Evolutionary conservation across 2,329 filamentous ascomycete genomes (phyloP), one percentile per base, ranked within the genome.

Genomic region (Keithomyces neogunnii): DNA sequence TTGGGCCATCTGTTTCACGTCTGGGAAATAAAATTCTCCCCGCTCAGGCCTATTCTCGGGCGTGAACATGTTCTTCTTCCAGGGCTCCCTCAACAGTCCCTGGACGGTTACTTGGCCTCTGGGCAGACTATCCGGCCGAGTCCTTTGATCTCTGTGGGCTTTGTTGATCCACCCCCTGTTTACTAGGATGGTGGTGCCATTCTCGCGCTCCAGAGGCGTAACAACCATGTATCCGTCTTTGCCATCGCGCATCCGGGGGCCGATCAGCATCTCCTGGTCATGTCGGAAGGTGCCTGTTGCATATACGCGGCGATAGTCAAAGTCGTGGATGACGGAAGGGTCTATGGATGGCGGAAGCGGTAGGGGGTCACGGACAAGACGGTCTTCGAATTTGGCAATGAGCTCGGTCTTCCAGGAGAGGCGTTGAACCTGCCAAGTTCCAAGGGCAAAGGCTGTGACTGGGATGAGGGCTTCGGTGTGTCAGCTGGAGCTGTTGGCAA

Each of bases 31-130:
- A 66, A 95, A 99, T 68, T 90, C 85, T 53, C 85, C 82, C 63
- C 84, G 83, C 59, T 91, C 85, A 0, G 92, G 92, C 59, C 82
- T 76, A 62, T 99, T 99, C 0, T 87, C 84, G 0, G 93, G 93
- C 51, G 93, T 99, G 67, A 99, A 99, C 80, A 91, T 86, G 67
- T 99, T 99, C 77, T 92, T 95, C 78, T 95, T 93, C 81, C 89
- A 95, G 7, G 92, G 92, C 71, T 93, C 83, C 53, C 93, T 73
- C 65, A 99, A 66, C 66, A 99, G 63, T 0, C 93, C 93, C 70
- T 96, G 84, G 2, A 99, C 83, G 0, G 78, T 80, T 8, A 97
- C 84, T 61, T 86, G 81, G 0, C 83, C 89, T 47, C 63, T 66
- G 0, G 87, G 86, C 58, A 97, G 59, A 1, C 83, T 82, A 29